Evolutionary conservation across 345 rosid species (phyloP), one percentile per base, ranked within the genome.

Genomic region (Luvunga scandens): DNA sequence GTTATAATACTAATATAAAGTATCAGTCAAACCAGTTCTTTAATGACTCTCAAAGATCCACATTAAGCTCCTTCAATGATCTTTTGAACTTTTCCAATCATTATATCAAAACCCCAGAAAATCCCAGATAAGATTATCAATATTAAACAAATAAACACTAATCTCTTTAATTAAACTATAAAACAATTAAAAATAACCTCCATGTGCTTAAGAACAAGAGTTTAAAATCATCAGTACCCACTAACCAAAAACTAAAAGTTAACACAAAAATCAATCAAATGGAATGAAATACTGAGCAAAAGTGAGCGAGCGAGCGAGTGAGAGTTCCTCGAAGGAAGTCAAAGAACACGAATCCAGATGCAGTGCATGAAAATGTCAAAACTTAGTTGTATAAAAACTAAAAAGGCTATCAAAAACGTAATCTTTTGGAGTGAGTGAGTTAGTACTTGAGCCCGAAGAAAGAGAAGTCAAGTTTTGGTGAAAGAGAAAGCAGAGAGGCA

Each of bases 21-120:
- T 48, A 74, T 25, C 65, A 79, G 86, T 81, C 86, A 81, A 81
- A 79, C 78, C 79, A 62, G 64, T 81, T 73, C 72, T 81, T 78
- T 69, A 83, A 74, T 81, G 66, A 67, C 66, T 71, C 78, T 45
- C 33, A 81, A 73, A 77, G 81, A 85, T 76, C 82, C 73, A 75
- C 80, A 79, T 80, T 72, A 75, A 85, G 77, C 80, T 56, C 69
- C 66, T 68, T 75, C 67, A 55, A 68, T 38, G 53, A 73, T 76
- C 71, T 75, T 82, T 79, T 53, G 62, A 34, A 31, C 75, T 78
- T 80, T 53, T 69, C 73, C 48, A 78, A 83, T 77, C 72, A 81
- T 71, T 79, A 73, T 42, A 83, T 61, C 48, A 30, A 79, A 81
- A 79, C 57, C 80, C 24, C 66, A 71, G 71, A 36, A 77, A 81